These are phyloP conservation scores for Hanseniaspora pseudoguilliermondii DNA, from an alignment of 805 yeast genomes.

Conservation along the genomic window DNA sequence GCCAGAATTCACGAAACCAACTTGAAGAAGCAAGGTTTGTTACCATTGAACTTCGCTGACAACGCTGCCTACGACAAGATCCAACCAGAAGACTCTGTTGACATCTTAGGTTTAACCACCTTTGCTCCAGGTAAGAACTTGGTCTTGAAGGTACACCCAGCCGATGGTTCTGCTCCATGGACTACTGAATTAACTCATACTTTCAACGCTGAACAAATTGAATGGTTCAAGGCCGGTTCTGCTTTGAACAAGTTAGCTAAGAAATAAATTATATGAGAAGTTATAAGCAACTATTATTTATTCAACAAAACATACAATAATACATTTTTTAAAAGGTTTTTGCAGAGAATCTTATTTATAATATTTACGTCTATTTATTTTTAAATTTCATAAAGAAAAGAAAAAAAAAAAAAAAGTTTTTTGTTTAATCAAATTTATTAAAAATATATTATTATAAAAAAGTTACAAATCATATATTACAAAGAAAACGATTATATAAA, in stretches of 20 bases:
- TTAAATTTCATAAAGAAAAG: background rate
- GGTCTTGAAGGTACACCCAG: slow-evolving; percentile 58
- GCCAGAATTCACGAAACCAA: slow-evolving; percentile 99
- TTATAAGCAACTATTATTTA: background rate
- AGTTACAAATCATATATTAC: too few species aligned
- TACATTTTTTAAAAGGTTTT: too few species aligned
- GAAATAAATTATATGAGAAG: slow-evolving; percentile 1
- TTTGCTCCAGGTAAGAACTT: slow-evolving; percentile 90
- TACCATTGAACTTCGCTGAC: slow-evolving; percentile 88
- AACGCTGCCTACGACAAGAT: slow-evolving; percentile 88
- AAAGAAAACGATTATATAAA: too few species aligned
- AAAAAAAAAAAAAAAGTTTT: background rate
- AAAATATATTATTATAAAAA: background rate
- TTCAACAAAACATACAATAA: background rate
- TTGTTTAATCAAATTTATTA: background rate
- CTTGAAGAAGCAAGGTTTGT: slow-evolving; percentile 97
- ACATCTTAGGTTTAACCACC: slow-evolving; percentile 68
- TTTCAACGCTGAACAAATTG: slow-evolving; percentile 90
- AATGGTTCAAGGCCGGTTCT: slow-evolving; percentile 98
- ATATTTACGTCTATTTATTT: background rate
- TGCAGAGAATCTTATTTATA: background rate
- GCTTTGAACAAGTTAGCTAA: slow-evolving; percentile 91
- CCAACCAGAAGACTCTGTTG: slow-evolving; percentile 79
- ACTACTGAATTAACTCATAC: slow-evolving; percentile 88
- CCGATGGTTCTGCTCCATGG: slow-evolving; percentile 65